A percentile compares a stretch with the other conserved stretches of the same genome.
Evolutionary conservation across 2,329 filamentous ascomycete species (phyloP).

Genomic region (Dactylellina haptotyla): DNA sequence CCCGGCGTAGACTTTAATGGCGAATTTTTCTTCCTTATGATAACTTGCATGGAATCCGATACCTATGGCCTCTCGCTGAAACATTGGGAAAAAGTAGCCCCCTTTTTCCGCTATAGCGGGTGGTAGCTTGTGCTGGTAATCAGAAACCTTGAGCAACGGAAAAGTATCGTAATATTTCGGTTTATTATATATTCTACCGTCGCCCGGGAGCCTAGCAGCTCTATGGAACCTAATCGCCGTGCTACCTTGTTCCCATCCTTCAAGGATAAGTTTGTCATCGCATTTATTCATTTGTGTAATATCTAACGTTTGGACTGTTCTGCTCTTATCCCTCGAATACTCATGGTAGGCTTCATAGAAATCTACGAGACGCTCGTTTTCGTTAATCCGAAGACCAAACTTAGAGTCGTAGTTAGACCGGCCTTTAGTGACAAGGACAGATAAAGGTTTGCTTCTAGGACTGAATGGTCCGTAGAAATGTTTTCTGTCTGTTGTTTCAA

Average conservation of each 20-base stretch:
- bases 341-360: conserved; percentile 5
- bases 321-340: neutral
- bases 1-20: conserved; percentile 10
- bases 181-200: neutral
- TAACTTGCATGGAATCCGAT: neutral
- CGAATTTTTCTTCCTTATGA: neutral
- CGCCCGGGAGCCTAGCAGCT: neutral
- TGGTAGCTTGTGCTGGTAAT: conserved; percentile 7
- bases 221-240: neutral
- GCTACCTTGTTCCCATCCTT: neutral
- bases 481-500: conserved; percentile 2
- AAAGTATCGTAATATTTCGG: neutral
- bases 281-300: neutral
- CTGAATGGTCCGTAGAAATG: conserved; percentile 1
- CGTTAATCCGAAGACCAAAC: conserved; percentile 7
- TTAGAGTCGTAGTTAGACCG: conserved; percentile 1
- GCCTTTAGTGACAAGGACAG: neutral
- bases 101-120: conserved; percentile 1
- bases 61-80: conserved; percentile 14
- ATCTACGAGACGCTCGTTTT: conserved; percentile 18
- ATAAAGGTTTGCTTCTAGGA: neutral
- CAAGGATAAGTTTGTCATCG: neutral
- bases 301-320: neutral
- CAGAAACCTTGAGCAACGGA: conserved; percentile 11
- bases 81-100: conserved; percentile 22